phyloP scores from a whole-genome alignment of 441 rosid genomes.

The Gossypium schwendimanii region DNA sequence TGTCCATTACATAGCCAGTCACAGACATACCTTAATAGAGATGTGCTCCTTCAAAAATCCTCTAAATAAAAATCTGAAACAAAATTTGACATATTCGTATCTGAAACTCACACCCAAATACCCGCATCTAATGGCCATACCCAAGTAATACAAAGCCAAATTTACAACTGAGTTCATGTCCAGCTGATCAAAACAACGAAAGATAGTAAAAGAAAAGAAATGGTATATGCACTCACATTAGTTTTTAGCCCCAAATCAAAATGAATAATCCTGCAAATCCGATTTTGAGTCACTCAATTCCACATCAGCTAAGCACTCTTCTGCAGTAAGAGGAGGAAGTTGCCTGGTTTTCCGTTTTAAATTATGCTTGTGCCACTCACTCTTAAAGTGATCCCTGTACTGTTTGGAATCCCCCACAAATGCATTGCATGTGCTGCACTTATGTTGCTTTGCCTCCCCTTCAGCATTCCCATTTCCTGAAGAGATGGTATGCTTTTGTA shows the following conservation, averaged over 20 bases:
- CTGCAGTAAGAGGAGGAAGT: conserved; percentile 68
- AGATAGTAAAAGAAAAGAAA: neutral
- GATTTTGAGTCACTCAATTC: conserved; percentile 55
- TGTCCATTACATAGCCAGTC: too few species aligned
- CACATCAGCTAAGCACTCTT: conserved; percentile 67
- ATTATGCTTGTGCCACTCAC: conserved; percentile 95
- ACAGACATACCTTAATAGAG: too few species aligned
- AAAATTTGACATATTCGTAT: neutral
- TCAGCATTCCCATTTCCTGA: conserved; percentile 26
- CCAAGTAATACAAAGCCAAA: neutral
- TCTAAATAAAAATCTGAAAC: too few species aligned
- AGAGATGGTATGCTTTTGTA: conserved; percentile 53
- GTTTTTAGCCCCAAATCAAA: conserved; percentile 31
- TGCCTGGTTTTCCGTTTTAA: conserved; percentile 72
- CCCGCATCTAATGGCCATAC: too few species aligned
- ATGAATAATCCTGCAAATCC: conserved; percentile 84
- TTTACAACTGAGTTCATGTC: neutral
- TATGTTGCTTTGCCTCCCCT: conserved; percentile 54
- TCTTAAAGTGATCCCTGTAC: conserved; percentile 85
- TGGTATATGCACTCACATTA: neutral
- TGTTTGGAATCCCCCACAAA: conserved; percentile 64
- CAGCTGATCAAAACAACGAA: neutral
- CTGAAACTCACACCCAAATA: neutral
- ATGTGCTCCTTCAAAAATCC: too few species aligned
- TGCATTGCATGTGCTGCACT: conserved; percentile 80